Percentiles rank a stretch among this genome's conserved stretches.
Conservation (phyloP, 1,284 basidiomycete genomes). For the Paramarasmius palmivorus region DNA sequence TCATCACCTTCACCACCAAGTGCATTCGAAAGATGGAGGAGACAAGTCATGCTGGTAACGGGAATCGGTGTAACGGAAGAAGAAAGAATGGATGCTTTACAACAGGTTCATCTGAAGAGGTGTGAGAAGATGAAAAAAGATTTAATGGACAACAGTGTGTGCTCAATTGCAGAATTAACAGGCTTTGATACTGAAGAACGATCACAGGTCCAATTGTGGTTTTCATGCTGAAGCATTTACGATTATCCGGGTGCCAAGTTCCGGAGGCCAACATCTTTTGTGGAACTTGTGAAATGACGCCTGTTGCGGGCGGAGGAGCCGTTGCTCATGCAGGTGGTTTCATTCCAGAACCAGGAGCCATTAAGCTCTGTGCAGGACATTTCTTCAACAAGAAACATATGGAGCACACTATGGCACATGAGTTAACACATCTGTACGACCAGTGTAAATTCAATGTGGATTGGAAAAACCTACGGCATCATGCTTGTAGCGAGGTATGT, state of each 20-base stretch:
- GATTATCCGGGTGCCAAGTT: constrained; percentile 67
- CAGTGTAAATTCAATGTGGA: constrained; percentile 93
- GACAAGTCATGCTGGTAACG: constrained; percentile 52
- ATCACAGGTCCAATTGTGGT: constrained; percentile 76
- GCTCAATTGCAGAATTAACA: background rate
- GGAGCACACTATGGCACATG: constrained; percentile 92
- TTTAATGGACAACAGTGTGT: constrained; percentile 53
- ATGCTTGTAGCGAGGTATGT: constrained; percentile 92
- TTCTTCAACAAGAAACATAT: constrained; percentile 84
- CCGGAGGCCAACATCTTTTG: constrained; percentile 78
- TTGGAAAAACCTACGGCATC: constrained; percentile 89
- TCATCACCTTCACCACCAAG: constrained; percentile 2
- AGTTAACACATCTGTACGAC: constrained; percentile 96
- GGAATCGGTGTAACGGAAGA: constrained; percentile 57
- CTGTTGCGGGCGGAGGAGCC: constrained; percentile 2
- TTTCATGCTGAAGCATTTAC: constrained; percentile 89
- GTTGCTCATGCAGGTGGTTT: constrained; percentile 77
- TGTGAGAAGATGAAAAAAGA: constrained; percentile 64
- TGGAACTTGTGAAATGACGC: constrained; percentile 69
- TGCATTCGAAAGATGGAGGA: constrained; percentile 56
- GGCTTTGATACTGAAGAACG: constrained; percentile 5
- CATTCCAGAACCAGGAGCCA: constrained; percentile 69
- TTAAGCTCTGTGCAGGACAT: constrained; percentile 83
- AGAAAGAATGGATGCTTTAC: constrained; percentile 46
- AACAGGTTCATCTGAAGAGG: constrained; percentile 39